Conservation (phyloP, 225 moss, liverwort and hornwort species). For the Bryoerythrophyllum caledonicum region DNA sequence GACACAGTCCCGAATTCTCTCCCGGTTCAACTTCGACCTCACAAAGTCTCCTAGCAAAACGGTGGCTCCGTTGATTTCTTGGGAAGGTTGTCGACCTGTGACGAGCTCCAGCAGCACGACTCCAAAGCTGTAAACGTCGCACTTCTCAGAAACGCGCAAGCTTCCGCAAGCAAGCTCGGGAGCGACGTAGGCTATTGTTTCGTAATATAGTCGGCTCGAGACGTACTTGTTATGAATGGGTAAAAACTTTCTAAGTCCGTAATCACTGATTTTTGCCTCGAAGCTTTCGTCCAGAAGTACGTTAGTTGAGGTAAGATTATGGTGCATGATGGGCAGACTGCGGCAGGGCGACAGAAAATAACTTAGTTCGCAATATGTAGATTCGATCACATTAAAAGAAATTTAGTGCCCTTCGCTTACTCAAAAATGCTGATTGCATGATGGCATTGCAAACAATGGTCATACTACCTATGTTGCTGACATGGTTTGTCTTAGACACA, state of each 20-base stretch:
- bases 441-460: not conserved
- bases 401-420: not conserved
- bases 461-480: not conserved
- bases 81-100: conserved; percentile 66
- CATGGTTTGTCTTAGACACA: not conserved
- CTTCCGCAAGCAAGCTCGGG: conserved; percentile 85
- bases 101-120: conserved; percentile 79
- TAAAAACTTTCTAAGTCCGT: conserved; percentile 73
- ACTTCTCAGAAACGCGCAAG: conserved; percentile 69
- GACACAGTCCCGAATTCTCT: conserved; percentile 47
- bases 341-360: not conserved
- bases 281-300: conserved; percentile 68
- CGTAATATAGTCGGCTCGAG: conserved; percentile 69
- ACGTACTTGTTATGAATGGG: conserved; percentile 76
- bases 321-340: conserved; percentile 46
- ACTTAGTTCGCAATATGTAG: not conserved
- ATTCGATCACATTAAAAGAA: too few relatives aligned
- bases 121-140: conserved; percentile 91
- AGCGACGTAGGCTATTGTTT: conserved; percentile 76
- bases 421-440: not conserved
- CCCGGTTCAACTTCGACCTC: conserved; percentile 50
- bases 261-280: conserved; percentile 67
- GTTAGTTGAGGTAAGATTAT: conserved; percentile 63
- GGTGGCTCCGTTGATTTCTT: conserved; percentile 50
- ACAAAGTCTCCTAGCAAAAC: conserved; percentile 54